A percentile compares a stretch with the other conserved stretches of the same genome.
Conservation (phyloP, 495 filamentous ascomycete genomes). For the Xylaria flabelliformis region DNA sequence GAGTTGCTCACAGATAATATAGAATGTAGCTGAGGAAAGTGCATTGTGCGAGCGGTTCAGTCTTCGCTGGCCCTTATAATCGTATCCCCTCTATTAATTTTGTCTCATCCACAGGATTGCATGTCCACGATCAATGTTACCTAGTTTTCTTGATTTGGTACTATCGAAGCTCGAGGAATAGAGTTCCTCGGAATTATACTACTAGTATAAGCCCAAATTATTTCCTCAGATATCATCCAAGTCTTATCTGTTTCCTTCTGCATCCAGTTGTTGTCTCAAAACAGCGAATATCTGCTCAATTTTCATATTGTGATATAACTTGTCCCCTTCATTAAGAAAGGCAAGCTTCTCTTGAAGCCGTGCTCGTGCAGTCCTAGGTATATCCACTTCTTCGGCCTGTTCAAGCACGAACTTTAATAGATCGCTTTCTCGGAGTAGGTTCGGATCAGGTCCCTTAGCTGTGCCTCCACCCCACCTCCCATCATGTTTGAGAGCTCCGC, state of each 20-base stretch:
- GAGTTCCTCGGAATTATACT: not conserved
- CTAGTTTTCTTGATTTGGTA: not conserved
- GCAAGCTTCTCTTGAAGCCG: not conserved
- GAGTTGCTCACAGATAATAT: not conserved
- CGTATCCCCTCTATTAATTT: too few species aligned
- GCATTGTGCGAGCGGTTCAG: too few species aligned
- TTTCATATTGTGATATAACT: too few species aligned
- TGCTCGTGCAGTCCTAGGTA: not conserved
- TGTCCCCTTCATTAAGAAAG: not conserved
- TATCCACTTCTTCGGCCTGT: not conserved
- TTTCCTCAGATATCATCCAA: not conserved
- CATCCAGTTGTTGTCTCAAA: not conserved
- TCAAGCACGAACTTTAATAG: not conserved
- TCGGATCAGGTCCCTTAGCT: not conserved
- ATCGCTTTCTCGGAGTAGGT: not conserved
- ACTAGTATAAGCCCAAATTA: not conserved
- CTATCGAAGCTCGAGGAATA: too few species aligned
- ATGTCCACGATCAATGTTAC: not conserved
- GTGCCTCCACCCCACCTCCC: not conserved
- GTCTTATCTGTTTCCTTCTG: not conserved
- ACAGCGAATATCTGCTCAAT: not conserved
- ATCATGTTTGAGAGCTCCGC: not conserved
- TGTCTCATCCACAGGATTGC: not conserved
- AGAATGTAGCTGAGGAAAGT: not conserved
- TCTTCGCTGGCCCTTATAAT: too few species aligned